Evolutionary conservation across 2,329 filamentous ascomycete species (phyloP).

Genomic region (Sclerotinia subarctica): DNA sequence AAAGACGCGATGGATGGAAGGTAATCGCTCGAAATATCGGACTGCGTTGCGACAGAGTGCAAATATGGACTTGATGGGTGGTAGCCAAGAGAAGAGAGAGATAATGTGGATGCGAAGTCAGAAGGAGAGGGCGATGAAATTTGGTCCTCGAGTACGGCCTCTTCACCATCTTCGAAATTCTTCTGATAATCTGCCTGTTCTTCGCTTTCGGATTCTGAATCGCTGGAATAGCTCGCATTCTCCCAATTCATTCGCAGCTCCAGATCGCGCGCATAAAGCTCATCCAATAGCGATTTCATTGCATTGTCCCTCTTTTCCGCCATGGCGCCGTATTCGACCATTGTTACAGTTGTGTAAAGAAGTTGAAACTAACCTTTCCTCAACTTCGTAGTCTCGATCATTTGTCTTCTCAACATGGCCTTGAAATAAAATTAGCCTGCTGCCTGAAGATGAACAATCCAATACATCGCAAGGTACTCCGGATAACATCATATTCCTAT

Average conservation of each 20-base stretch:
- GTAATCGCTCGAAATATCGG: not conserved
- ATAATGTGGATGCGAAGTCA: not conserved
- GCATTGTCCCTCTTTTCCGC: too few relatives aligned
- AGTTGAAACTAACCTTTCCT: constrained; percentile 65
- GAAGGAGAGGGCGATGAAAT: not conserved
- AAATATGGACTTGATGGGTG: not conserved
- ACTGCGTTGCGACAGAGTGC: not conserved
- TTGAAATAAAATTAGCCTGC: constrained; percentile 34
- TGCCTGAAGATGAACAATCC: not conserved
- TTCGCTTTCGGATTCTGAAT: constrained; percentile 3
- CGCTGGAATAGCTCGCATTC: not conserved
- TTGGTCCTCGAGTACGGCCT: not conserved
- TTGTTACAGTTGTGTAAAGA: not conserved
- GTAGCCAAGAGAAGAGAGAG: not conserved
- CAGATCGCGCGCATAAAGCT: not conserved
- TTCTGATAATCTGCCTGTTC: not conserved
- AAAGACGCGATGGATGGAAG: constrained; percentile 9
- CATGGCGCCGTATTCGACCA: not conserved
- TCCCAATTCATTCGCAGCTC: not conserved
- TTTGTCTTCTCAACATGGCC: constrained; percentile 98
- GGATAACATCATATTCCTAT: not conserved
- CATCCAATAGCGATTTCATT: not conserved
- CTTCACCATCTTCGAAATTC: not conserved
- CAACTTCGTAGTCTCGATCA: constrained; percentile 97
- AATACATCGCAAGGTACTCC: not conserved